Base-by-base conservation (phyloP, 306 rosid genomes). In the Vigna radiata region DNA sequence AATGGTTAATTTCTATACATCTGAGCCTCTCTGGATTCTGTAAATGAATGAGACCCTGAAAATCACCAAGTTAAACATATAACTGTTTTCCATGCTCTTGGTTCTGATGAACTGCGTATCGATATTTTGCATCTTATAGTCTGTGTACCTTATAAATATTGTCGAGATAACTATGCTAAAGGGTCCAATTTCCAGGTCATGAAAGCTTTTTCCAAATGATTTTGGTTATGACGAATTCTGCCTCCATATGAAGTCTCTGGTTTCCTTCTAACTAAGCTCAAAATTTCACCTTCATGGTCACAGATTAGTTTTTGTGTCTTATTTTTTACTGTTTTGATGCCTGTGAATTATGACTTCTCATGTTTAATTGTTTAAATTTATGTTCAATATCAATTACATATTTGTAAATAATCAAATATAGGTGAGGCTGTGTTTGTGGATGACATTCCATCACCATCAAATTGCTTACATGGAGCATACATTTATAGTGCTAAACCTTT, bases 341-440 rank as follows among this genome's bases (percentile, higher is more conserved):
- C 65, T 33, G 15, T n/a, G 36, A 55, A 44, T 15, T 23, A 75
- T 53, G 19, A 2, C 2, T 73, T n/a, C 61, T 44, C 31, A 47
- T 48, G 50, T 65, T 23, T 55, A 25, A 19, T 49, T 61, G 8
- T 13, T 74, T 64, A 46, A 29, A 48, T 75, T 17, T 71, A 7
- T 56, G 55, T 60, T 66, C 12, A 15, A 13, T 75, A 63, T 15
- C 74, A 18, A 11, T 39, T 44, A 13, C 31, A 19, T 54, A 37
- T 37, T 46, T 68, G 37, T 72, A 44, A 61, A 54, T 73, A 16
- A 76, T 66, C 68, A 27, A 77, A 29, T 81, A 21, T 72, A 94
- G 98, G 98, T 25, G 98, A 94, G 88, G 96, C 96, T 78, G 85
- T 94, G 41, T 94, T 52, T 75, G 96, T 94, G 79, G 96, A 92